Base-by-base conservation (phyloP, 2,329 filamentous ascomycete genomes). In the Trichoderma simmonsii region DNA sequence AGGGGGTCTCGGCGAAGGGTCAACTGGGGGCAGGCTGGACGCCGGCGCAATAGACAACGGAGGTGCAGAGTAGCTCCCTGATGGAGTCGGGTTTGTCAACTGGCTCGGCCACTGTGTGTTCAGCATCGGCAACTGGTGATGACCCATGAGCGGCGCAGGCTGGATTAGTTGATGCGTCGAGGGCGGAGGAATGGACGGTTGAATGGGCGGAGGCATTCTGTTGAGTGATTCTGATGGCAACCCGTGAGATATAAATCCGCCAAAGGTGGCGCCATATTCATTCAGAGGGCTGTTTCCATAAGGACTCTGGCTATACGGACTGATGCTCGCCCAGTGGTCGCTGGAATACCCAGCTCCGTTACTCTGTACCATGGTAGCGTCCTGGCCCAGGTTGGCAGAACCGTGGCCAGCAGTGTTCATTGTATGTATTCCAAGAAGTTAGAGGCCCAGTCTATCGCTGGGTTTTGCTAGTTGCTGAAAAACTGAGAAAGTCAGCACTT, bases 81-180 rank as follows among this genome's bases (percentile, higher is more conserved):
- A 75, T 6, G 80, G 80, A 57, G 88, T 85, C 59, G 92, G 91
- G 75, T 91, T 92, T 60, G 91, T 92, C 79, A 95, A 84, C 87
- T 94, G 92, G 80, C 93, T 95, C 8, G 93, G 93, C 93, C 93
- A 97, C 74, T 87, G 86, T 65, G 86, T 92, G 76, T 93, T 90
- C 75, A 95, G 84, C 78, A 93, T 91, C 26, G 92, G 89, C 24
- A 93, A 82, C 73, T 88, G 84, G 73, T 88, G 86, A 76, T 87
- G 87, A 75, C 88, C 86, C 76, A 89, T 86, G 75, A 83, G 82
- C 36, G 77, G 72, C 34, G 78, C 73, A 36, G 79, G 80, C 15
- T 79, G 79, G 70, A 81, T 78, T 68, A 81, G 76, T 43, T 79
- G 77, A 54, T 77, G 77, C 48, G 78, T 77, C 51, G 73, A 69